Conservation (phyloP, 768 basidiomycete genomes). For the Calocybe cyanea region DNA sequence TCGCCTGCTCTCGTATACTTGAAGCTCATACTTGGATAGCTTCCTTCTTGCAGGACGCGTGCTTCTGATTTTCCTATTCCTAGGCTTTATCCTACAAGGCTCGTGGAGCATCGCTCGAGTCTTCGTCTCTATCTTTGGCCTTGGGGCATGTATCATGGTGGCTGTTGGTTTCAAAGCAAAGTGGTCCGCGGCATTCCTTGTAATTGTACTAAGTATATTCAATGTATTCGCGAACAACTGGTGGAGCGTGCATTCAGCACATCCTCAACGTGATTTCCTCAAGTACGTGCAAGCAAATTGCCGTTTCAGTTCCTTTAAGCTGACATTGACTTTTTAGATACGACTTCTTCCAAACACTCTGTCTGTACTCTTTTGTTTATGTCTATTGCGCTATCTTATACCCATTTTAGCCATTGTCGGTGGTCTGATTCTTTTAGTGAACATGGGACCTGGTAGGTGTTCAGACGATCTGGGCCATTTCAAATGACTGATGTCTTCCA, state of each 20-base stretch:
- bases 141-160: constrained; percentile 93
- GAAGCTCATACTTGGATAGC: constrained; percentile 34
- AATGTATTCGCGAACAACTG: constrained; percentile 99
- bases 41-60: constrained; percentile 97
- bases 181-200: constrained; percentile 96
- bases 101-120: constrained; percentile 85
- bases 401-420: constrained; percentile 75
- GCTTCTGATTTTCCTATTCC: constrained; percentile 97
- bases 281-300: constrained; percentile 60
- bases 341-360: constrained; percentile 99
- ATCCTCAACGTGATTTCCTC: constrained; percentile 96
- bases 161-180: constrained; percentile 99
- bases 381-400: constrained; percentile 5
- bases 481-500: constrained; percentile 22
- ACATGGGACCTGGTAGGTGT: constrained; percentile 88
- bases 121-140: constrained; percentile 84
- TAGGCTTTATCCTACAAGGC: constrained; percentile 95
- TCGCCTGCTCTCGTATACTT: not conserved
- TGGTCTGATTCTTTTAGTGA: constrained; percentile 93
- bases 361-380: constrained; percentile 27
- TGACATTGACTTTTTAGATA: constrained; percentile 54
- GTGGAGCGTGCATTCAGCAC: constrained; percentile 90
- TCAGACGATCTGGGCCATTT: not conserved
- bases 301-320: not conserved
- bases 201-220: constrained; percentile 87